phyloP scores from a whole-genome alignment of 257 asterid species.

The Solanum corneliomulleri region DNA sequence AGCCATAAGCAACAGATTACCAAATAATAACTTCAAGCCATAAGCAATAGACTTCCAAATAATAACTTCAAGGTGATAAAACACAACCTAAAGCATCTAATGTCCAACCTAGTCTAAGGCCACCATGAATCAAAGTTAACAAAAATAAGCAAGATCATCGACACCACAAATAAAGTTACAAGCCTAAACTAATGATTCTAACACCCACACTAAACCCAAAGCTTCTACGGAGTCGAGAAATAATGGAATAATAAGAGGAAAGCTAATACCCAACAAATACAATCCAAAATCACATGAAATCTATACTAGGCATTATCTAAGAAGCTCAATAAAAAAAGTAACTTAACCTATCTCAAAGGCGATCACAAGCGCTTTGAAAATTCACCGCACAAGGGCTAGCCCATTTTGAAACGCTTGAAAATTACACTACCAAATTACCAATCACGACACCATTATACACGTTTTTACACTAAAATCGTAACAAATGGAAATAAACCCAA shows the following conservation, averaged over 20 bases:
- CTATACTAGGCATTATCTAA: background rate
- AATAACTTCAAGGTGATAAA: background rate
- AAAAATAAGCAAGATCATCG: background rate
- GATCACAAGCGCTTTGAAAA: background rate
- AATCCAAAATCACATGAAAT: background rate
- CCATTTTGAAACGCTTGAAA: background rate
- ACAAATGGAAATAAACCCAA: background rate
- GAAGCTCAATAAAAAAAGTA: background rate
- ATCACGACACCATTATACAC: background rate
- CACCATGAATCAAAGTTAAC: background rate
- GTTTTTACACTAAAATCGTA: background rate
- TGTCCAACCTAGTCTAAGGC: background rate
- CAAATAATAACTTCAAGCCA: background rate
- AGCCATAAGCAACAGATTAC: background rate
- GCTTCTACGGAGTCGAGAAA: accelerated
- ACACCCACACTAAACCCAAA: background rate
- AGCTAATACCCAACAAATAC: background rate
- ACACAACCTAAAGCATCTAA: background rate
- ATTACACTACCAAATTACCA: background rate
- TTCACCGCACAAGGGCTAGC: background rate
- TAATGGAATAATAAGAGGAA: background rate
- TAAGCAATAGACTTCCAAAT: background rate
- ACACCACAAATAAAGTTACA: background rate
- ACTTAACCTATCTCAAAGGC: background rate
- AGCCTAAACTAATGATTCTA: background rate